Evolutionary conservation across 78 protist species (phyloP), one percentile per base, ranked within the genome.

Genomic region (Chrysochromulina tobinii): DNA sequence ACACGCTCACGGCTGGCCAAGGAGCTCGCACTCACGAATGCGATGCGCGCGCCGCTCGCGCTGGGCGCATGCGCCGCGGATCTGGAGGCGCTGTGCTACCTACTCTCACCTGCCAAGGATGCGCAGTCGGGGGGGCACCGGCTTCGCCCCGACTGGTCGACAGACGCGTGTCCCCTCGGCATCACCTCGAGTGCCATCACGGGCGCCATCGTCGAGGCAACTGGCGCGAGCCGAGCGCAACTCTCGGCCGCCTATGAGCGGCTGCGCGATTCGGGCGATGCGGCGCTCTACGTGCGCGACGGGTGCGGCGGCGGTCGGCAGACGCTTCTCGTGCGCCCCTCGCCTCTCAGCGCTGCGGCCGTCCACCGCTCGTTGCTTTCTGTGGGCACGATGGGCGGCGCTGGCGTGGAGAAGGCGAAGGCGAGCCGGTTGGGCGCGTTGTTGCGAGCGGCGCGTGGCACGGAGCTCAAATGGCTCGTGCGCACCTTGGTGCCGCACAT

Each of bases 401-500:
- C 11, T 23, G 93, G 90, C 57, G 3, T 25, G 21, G 69, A 4
- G 79, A 17, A 8, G 64, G 11, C 8, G 7, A 85, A 85, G 87
- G 6, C 18, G 48, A 38, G 3, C 50, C 0, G 14, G 4, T 51
- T 91, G 15, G 11, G 15, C 27, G 17, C 50, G 3, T 61, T 91
- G 23, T 15, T 91, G 17, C 87, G 67, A 38, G 38, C 75, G 27
- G 66, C 67, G 2, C 68, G 38, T 54, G 90, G 67, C 48, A 1
- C n/a, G 3, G 90, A 91, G 87, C 12, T 61, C 48, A 54, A 54
- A 7, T 91, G 64, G 85, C 61, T 91, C 14, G 86, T 69, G 48
- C 90, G 93, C 79, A 85, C 86, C 21, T 38, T 68, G 2, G 25
- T 67, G 77, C 87, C 88, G 61, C 81, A 81, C 50, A 21, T 83